phyloP scores from a whole-genome alignment of 352 stramenopile genomes.

The Blastocystis sp. region DNA sequence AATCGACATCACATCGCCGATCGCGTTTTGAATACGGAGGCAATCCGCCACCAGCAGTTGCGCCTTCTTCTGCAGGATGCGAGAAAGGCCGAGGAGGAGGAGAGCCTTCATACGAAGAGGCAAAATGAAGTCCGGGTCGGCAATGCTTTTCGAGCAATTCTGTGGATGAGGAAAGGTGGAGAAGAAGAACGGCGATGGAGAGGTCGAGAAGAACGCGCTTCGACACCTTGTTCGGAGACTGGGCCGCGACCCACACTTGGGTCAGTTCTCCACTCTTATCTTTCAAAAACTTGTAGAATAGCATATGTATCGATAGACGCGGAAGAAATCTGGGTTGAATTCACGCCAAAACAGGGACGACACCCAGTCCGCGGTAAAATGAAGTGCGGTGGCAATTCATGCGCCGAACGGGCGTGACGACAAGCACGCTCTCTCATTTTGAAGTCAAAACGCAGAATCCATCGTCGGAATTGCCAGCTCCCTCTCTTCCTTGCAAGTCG shows the following conservation, averaged over 20 bases:
- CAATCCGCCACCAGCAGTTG: constrained; percentile 30
- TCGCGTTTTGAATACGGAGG: constrained; percentile 10
- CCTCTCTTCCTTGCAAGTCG: not conserved
- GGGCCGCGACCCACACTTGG: constrained; percentile 26
- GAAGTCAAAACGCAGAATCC: not conserved
- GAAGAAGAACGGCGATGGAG: constrained; percentile 1
- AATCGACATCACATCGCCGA: constrained; percentile 28
- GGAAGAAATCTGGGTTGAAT: not conserved
- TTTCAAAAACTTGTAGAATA: constrained; percentile 53
- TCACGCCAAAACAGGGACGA: constrained; percentile 1
- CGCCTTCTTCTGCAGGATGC: constrained; percentile 25
- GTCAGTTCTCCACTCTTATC: constrained; percentile 31
- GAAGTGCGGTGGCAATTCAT: not conserved
- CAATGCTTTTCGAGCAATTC: constrained; percentile 7
- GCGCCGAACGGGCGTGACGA: not conserved
- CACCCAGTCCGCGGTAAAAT: not conserved
- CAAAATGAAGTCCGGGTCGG: not conserved
- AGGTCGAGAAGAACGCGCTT: constrained; percentile 12
- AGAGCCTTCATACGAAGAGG: constrained; percentile 30
- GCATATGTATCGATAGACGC: constrained; percentile 48
- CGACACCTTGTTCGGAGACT: constrained; percentile 25
- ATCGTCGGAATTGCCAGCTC: not conserved
- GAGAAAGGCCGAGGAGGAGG: constrained; percentile 26
- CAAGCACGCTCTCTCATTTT: not conserved
- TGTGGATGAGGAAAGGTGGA: not conserved